phyloP scores from a whole-genome alignment of 179 eudicot genomes.

The Silene noctiflora region DNA sequence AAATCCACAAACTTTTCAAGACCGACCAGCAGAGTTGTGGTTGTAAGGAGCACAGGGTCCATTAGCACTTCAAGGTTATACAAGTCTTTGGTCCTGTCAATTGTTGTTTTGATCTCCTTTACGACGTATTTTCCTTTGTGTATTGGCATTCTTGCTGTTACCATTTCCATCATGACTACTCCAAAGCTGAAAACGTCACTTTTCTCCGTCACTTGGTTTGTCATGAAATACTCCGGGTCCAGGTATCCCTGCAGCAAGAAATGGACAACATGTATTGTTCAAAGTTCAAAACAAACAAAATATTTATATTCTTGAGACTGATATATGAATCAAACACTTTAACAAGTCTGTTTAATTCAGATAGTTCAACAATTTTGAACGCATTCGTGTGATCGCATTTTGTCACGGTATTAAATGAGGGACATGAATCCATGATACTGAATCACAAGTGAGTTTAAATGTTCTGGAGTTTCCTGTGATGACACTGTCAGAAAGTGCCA shows the following conservation, averaged over 20 bases:
- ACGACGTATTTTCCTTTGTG: constrained; percentile 45
- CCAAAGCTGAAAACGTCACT: constrained; percentile 51
- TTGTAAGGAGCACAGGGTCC: constrained; percentile 33
- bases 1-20: constrained; percentile 43
- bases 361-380: too few species aligned
- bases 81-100: constrained; percentile 34
- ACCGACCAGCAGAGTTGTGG: constrained; percentile 36
- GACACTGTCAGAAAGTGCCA: too few species aligned
- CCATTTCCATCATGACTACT: constrained; percentile 48
- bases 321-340: too few species aligned
- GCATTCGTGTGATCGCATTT: too few species aligned
- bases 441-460: too few species aligned
- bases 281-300: neutral
- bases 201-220: constrained; percentile 47
- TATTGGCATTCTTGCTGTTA: constrained; percentile 43
- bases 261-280: neutral
- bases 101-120: constrained; percentile 29
- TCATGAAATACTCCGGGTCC: constrained; percentile 51
- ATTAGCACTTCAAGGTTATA: constrained; percentile 36
- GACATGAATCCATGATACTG: too few species aligned
- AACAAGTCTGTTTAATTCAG: neutral
- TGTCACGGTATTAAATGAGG: too few species aligned
- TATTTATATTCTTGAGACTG: neutral
- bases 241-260: constrained; percentile 39
- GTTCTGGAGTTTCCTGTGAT: too few species aligned